phyloP scores from a whole-genome alignment of 345 rosid genomes.

The Erucastrum elatum region DNA sequence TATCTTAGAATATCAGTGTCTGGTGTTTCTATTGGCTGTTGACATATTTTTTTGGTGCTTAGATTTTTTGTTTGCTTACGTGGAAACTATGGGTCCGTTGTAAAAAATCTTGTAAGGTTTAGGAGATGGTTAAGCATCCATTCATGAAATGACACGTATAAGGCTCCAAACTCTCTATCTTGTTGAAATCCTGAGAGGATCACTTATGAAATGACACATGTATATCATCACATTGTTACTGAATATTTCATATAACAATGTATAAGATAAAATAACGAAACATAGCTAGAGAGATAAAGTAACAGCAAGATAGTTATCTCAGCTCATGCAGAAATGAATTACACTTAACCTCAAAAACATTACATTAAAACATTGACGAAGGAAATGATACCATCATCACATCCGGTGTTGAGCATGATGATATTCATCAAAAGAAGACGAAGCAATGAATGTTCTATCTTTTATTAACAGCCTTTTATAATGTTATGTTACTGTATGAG shows the following conservation, averaged over 20 bases:
- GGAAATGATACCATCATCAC: not conserved
- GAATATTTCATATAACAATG: not conserved
- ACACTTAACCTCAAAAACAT: not conserved
- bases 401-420: not conserved
- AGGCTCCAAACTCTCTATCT: constrained; percentile 15
- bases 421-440: not conserved
- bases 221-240: not conserved
- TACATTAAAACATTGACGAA: not conserved
- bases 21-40: constrained; percentile 27
- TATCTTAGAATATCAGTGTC: constrained; percentile 28
- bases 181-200: constrained; percentile 11
- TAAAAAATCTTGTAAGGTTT: not conserved
- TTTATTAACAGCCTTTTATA: not conserved
- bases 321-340: not conserved
- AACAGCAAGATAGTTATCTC: not conserved
- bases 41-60: not conserved
- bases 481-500: not conserved
- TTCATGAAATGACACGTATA: constrained; percentile 23
- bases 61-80: constrained; percentile 33
- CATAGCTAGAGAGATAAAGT: not conserved
- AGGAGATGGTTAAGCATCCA: constrained; percentile 1
- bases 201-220: not conserved
- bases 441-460: not conserved
- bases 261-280: not conserved
- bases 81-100: constrained; percentile 4